These are phyloP conservation scores for Metschnikowia aberdeeniae DNA, from an alignment of 805 yeast species.

Conservation along the genomic window DNA sequence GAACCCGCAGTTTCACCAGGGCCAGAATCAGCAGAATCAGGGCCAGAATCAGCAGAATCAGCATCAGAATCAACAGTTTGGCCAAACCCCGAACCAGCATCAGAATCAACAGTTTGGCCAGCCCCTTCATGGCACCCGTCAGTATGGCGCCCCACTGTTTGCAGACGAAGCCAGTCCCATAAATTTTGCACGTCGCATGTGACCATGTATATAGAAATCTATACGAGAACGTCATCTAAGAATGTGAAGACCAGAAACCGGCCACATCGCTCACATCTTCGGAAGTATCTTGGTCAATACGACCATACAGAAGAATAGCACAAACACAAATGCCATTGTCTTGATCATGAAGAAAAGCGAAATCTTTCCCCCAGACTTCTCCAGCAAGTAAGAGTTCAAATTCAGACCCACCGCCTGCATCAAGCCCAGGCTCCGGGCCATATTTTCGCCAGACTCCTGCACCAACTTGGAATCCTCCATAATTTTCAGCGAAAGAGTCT, in stretches of 20 bases:
- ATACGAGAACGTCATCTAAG: background rate
- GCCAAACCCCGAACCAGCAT: too few species aligned
- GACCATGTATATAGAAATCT: slow-evolving; percentile 1
- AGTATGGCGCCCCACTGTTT: slow-evolving; percentile 1
- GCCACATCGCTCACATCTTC: slow-evolving; percentile 19
- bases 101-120: background rate
- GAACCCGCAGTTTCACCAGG: slow-evolving; percentile 17
- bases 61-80: too few species aligned
- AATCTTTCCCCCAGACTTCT: slow-evolving; percentile 40
- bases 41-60: too few species aligned
- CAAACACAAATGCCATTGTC: slow-evolving; percentile 22
- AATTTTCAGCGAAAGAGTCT: slow-evolving; percentile 34
- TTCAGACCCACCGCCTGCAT: slow-evolving; percentile 30
- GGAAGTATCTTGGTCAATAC: slow-evolving; percentile 35
- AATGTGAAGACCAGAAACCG: background rate
- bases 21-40: too few species aligned
- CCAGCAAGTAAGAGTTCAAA: slow-evolving; percentile 33
- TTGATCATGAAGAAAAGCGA: slow-evolving; percentile 37
- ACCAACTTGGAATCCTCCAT: slow-evolving; percentile 33
- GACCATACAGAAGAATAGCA: slow-evolving; percentile 29
- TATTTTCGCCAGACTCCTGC: slow-evolving; percentile 31
- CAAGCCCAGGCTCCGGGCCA: slow-evolving; percentile 22
- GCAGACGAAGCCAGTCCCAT: background rate
- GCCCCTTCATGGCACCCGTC: background rate
- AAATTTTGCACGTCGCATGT: background rate